These are phyloP conservation scores for Tillandsia fasciculata DNA, from an alignment of 176 grass and related monocot species.

Conservation along the genomic window DNA sequence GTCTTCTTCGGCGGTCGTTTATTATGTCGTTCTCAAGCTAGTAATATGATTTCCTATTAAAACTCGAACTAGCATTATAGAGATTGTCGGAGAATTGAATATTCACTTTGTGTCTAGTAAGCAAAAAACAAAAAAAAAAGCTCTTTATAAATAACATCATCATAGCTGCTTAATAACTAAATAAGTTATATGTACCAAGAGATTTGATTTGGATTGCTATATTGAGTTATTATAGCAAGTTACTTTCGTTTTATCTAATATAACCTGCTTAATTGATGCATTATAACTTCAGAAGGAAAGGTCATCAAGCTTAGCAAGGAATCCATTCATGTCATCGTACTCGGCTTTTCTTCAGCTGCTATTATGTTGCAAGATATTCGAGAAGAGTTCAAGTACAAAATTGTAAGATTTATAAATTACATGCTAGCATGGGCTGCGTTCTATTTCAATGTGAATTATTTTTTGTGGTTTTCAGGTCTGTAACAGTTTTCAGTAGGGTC, in stretches of 20 bases:
- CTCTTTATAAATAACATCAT: too few species aligned
- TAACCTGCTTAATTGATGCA: slow-evolving; percentile 22
- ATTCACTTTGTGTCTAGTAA: too few species aligned
- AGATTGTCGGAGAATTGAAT: too few species aligned
- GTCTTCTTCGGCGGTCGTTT: neutral
- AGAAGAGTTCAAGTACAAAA: slow-evolving; percentile 68
- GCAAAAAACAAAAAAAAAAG: too few species aligned
- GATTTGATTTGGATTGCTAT: too few species aligned
- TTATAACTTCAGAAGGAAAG: slow-evolving; percentile 64
- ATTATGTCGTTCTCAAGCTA: neutral
- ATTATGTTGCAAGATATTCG: slow-evolving; percentile 67
- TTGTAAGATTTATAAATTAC: slow-evolving; percentile 28
- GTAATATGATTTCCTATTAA: neutral
- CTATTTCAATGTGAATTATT: neutral
- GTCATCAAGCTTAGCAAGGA: slow-evolving; percentile 68
- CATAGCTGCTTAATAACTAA: too few species aligned
- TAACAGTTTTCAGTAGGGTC: too few species aligned
- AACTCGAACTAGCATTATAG: too few species aligned
- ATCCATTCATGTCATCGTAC: slow-evolving; percentile 76
- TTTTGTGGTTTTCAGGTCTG: neutral
- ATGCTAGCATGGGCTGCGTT: neutral
- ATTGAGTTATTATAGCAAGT: neutral
- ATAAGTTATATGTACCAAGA: too few species aligned
- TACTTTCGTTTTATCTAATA: neutral
- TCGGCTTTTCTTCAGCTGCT: slow-evolving; percentile 74